A percentile compares a stretch with the other conserved stretches of the same genome.
Conservation (phyloP, 805 yeast genomes). For the Blastobotrys mokoenaii region DNA sequence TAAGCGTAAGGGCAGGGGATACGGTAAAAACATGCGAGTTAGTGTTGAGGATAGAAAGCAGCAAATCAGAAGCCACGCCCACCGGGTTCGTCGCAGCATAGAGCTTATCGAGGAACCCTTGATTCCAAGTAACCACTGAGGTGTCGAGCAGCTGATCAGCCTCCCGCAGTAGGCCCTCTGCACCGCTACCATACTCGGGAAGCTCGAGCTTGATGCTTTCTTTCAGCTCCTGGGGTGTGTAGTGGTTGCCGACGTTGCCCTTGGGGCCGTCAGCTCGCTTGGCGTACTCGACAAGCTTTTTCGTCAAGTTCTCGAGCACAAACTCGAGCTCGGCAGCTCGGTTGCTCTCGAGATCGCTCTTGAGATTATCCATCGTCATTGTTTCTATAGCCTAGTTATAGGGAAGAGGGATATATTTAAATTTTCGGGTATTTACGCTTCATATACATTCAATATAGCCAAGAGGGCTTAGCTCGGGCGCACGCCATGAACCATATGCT, state of each 20-base stretch:
- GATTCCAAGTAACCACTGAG: slow-evolving; percentile 80
- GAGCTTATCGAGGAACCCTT: slow-evolving; percentile 75
- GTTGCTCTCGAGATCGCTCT: slow-evolving; percentile 34
- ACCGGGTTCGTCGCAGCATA: slow-evolving; percentile 83
- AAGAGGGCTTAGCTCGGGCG: no score
- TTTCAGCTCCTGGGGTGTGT: slow-evolving; percentile 40
- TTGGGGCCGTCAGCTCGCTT: slow-evolving; percentile 38
- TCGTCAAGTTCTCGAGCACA: slow-evolving; percentile 43
- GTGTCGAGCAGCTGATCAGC: slow-evolving; percentile 52
- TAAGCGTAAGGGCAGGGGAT: slow-evolving; percentile 67
- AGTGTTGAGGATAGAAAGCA: slow-evolving; percentile 64
- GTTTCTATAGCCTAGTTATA: neutral
- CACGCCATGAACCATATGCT: no score
- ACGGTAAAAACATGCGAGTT: slow-evolving; percentile 81
- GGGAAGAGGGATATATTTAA: neutral
- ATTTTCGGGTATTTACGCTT: neutral
- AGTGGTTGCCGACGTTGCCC: slow-evolving; percentile 34
- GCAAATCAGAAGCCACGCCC: slow-evolving; percentile 65
- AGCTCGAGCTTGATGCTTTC: slow-evolving; percentile 31
- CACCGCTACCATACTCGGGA: slow-evolving; percentile 32
- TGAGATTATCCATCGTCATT: slow-evolving; percentile 12
- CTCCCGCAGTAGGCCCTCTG: slow-evolving; percentile 37
- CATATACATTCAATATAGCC: no score
- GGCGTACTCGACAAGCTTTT: slow-evolving; percentile 46
- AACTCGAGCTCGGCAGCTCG: slow-evolving; percentile 50